Percentiles rank a stretch among this genome's conserved stretches.
Conservation (phyloP, 352 stramenopile genomes). For the Globisporangium carolinianum region DNA sequence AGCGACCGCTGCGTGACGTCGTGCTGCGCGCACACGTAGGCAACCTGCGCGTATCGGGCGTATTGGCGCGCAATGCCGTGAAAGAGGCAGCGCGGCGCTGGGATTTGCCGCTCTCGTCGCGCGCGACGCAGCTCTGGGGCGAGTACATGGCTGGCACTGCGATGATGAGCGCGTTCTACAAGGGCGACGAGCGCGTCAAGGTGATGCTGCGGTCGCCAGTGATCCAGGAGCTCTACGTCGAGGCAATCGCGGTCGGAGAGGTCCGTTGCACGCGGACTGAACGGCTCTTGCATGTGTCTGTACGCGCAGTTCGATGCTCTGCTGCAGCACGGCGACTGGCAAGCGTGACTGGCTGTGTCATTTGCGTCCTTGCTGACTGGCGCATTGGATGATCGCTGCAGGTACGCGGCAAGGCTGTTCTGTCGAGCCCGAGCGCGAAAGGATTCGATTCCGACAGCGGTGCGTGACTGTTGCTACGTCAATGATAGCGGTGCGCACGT, state of each 20-base stretch:
- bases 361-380: too few relatives aligned
- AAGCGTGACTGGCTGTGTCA: too few relatives aligned
- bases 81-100: constrained; percentile 52
- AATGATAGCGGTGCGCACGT: neutral
- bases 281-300: neutral
- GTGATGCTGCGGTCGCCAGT: constrained; percentile 53
- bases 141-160: constrained; percentile 83
- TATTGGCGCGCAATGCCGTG: constrained; percentile 57
- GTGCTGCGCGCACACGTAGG: constrained; percentile 69
- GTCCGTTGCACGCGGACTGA: constrained; percentile 11
- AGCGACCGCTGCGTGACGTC: constrained; percentile 51
- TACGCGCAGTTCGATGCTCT: too few relatives aligned
- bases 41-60: constrained; percentile 72
- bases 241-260: constrained; percentile 75
- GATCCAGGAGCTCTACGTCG: constrained; percentile 72
- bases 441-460: constrained; percentile 1
- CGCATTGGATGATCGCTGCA: constrained; percentile 8
- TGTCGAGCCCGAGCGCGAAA: constrained; percentile 15
- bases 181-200: constrained; percentile 82
- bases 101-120: constrained; percentile 29
- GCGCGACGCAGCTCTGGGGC: constrained; percentile 61
- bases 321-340: too few relatives aligned
- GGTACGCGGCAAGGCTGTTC: constrained; percentile 58
- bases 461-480: neutral
- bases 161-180: constrained; percentile 87